Evolutionary conservation across 306 rosid species (phyloP), one percentile per base, ranked within the genome.

Genomic region (Trifolium fragiferum): DNA sequence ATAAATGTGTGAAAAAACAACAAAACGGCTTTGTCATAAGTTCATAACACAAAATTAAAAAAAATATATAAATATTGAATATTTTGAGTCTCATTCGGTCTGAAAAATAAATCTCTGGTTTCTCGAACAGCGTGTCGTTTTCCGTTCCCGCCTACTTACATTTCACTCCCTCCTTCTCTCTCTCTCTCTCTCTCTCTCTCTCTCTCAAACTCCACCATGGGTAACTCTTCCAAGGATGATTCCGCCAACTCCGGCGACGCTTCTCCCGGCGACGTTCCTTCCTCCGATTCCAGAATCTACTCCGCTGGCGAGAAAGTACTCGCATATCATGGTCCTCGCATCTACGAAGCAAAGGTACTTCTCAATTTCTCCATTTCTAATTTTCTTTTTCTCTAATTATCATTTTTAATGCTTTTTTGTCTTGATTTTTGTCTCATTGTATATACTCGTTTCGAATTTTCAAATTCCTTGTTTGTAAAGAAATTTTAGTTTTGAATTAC

Each of bases 281-380:
- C 93, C 32, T 41, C 92, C 70, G 79, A 82, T 50, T 44, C 88
- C 62, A 75, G 71, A 58, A 74, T 81, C 57, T 93, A 75, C 90
- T 68, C 86, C 50, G 96, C 83, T 59, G 92, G 92, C 50, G 98
- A 93, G 82, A 93, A 84, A 86, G 95, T 93, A 38, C 92, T 93
- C 43, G 98, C 97, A 16, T 89, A 87, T 66, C 97, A 91, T 25
- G 97, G 97, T 50, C 93, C 92, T 80, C 90, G 97, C 83, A 86
- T 93, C 90, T 93, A 93, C 80, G 96, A 91, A 88, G 97, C 98
- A 76, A 91, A 91, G 98, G 98, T 74, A 76, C 55, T 18, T 53
- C 19, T 38, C 62, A 43, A 43, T 30, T 47, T 59, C 27, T 44
- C 25, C 7, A 51, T 76, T 54, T 55, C 2, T 37, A 40, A 23